Evolutionary conservation across 176 grass and related monocot genomes (phyloP).

Genomic region (Oryza rufipogon): DNA sequence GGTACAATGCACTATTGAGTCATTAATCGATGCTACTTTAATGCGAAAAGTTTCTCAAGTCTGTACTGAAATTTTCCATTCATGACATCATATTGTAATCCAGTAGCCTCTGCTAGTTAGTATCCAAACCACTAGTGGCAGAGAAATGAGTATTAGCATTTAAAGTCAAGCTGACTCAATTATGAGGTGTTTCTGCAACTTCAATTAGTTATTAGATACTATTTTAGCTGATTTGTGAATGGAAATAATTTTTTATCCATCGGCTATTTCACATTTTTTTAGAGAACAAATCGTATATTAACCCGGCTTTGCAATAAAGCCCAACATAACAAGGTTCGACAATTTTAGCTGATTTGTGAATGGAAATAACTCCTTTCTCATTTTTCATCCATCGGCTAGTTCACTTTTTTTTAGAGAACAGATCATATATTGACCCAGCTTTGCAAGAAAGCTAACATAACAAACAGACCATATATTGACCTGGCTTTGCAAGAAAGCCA

Average conservation of each 20-base stretch:
- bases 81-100: background rate
- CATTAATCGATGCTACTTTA: constrained; percentile 2
- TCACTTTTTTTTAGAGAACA: no score
- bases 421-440: no score
- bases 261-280: background rate
- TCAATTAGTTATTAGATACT: constrained; percentile 11
- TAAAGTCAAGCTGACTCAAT: background rate
- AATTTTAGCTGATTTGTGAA: constrained; percentile 9
- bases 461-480: no score
- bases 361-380: background rate
- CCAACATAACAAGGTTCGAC: no score
- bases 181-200: constrained; percentile 8
- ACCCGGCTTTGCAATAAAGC: no score
- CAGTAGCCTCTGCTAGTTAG: background rate
- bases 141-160: constrained; percentile 3
- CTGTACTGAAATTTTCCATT: constrained; percentile 10
- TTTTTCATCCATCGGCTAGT: constrained; percentile 5
- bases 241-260: constrained; percentile 1
- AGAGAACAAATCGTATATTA: no score
- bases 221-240: constrained; percentile 8
- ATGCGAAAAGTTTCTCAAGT: background rate
- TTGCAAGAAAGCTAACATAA: no score
- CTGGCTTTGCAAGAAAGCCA: no score
- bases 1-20: background rate
- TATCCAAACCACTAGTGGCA: background rate